Evolutionary conservation across 768 basidiomycete genomes (phyloP), one percentile per base, ranked within the genome.

Genomic region (Leccinum disarticulatum): DNA sequence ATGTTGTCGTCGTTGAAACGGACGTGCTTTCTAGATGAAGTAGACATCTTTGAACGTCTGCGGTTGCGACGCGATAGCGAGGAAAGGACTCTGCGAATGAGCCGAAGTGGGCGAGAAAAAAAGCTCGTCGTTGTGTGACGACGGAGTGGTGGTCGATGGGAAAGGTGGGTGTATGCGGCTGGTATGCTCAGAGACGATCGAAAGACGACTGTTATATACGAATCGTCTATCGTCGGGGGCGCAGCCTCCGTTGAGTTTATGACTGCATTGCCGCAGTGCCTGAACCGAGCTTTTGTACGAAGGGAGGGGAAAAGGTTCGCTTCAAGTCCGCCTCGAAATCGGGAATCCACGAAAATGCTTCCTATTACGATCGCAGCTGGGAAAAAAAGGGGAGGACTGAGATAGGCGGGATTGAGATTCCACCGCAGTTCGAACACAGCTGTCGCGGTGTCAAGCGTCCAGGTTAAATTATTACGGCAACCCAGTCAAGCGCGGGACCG

Each of bases 1-100:
- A 70, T 66, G 58, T 75, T 75, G 59, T 69, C 70, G 41, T 72
- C 63, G 59, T 65, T 61, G 64, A 75, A 74, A 35, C 63, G 73
- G 57, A 76, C 74, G 7, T 71, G 74, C 43, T 70, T 73, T 13
- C 51, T 63, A 0, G 56, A 6, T 5, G 2, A 6, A 3, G 2
- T 17, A 2, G 72, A 57, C 72, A 74, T 74, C 36, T 11, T 64
- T 56, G 52, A 54, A 15, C 49, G 25, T 38, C 15, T 55, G 52
- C 30, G 19, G 25, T 19, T 25, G 33, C 43, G 61, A 54, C 48
- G 63, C 52, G 62, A 61, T 56, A 64, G 59, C 61, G 52, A 48
- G 33, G 47, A 49, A 27, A 58, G 7, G 35, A 51, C 60, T 63
- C 64, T 60, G 15, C 15, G 59, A 15, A 64, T n/a, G 53, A 63